These are phyloP conservation scores for Typha latifolia DNA, from an alignment of 176 grass and related monocot genomes.

Conservation along the genomic window DNA sequence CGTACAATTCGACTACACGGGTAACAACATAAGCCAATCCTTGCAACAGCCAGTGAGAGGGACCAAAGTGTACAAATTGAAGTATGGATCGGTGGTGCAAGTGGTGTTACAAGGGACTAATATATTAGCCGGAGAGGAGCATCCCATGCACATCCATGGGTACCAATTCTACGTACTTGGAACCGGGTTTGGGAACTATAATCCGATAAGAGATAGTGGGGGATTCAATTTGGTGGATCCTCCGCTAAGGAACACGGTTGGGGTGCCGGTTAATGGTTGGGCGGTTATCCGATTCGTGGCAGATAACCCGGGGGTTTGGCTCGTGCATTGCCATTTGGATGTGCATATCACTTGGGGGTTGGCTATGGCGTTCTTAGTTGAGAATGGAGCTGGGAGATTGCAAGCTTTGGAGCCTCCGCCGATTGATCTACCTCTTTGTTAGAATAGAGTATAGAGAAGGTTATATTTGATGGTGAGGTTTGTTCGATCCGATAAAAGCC, in stretches of 20 bases:
- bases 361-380: constrained; percentile 74
- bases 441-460: background rate
- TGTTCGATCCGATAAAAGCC: too few species aligned
- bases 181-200: constrained; percentile 63
- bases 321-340: constrained; percentile 84
- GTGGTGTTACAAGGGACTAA: constrained; percentile 64
- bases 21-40: constrained; percentile 32
- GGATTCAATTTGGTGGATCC: constrained; percentile 74
- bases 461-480: too few species aligned
- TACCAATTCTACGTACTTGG: constrained; percentile 70
- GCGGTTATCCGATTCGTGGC: constrained; percentile 70
- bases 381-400: constrained; percentile 42
- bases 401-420: constrained; percentile 41
- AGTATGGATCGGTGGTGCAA: constrained; percentile 63
- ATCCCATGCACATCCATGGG: constrained; percentile 73
- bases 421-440: constrained; percentile 54
- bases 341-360: constrained; percentile 79
- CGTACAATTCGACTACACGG: constrained; percentile 62
- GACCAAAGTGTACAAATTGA: constrained; percentile 56
- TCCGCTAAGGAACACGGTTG: constrained; percentile 57
- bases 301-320: constrained; percentile 69
- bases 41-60: constrained; percentile 44
- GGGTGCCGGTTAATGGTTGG: constrained; percentile 65
- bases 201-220: constrained; percentile 37
- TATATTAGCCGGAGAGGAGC: constrained; percentile 60